Conservation (phyloP, 2,329 filamentous ascomycete genomes). For the Elsinoe perseae region DNA sequence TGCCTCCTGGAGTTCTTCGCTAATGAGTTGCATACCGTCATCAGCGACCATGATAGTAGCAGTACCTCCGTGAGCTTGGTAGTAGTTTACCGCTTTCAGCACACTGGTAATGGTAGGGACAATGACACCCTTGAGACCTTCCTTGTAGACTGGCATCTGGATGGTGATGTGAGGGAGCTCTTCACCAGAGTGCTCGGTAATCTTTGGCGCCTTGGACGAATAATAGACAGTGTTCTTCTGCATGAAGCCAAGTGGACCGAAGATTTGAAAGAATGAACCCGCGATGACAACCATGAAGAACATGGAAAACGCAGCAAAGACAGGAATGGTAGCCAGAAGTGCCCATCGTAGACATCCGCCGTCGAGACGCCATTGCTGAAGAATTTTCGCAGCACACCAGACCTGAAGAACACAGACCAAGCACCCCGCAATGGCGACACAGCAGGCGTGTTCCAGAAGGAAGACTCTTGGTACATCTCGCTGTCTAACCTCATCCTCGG, state of each 20-base stretch:
- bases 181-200: conserved; percentile 21
- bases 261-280: conserved; percentile 24
- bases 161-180: conserved; percentile 49
- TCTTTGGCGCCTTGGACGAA: conserved; percentile 27
- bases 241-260: conserved; percentile 32
- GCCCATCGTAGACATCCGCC: conserved; percentile 10
- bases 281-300: conserved; percentile 17
- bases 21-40: conserved; percentile 57
- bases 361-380: conserved; percentile 13
- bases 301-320: conserved; percentile 14
- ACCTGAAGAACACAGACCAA: conserved; percentile 6
- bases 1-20: conserved; percentile 35
- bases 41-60: conserved; percentile 62
- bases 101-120: conserved; percentile 32
- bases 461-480: conserved; percentile 8
- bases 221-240: conserved; percentile 33
- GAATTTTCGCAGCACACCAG: conserved; percentile 12
- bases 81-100: conserved; percentile 41
- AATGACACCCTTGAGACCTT: conserved; percentile 33
- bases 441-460: conserved; percentile 9
- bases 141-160: conserved; percentile 37
- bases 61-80: conserved; percentile 50
- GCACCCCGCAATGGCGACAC: conserved; percentile 5
- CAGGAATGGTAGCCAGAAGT: conserved; percentile 12
- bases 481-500: conserved; percentile 10